Conservation (phyloP, 2,329 filamentous ascomycete genomes). For the Daldinia sp. region DNA sequence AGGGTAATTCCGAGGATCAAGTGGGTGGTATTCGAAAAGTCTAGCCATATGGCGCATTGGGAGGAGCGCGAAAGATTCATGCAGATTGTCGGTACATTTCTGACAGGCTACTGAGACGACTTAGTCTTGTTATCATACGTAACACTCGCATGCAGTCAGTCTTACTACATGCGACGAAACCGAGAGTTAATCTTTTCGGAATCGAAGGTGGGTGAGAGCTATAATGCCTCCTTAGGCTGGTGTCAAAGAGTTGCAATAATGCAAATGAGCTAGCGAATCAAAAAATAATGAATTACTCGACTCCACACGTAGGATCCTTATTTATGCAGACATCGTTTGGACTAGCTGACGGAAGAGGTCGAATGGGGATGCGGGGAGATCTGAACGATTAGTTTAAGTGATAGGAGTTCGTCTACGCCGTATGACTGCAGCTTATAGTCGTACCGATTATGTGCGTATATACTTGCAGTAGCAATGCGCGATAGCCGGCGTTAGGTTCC, state of each 20-base stretch:
- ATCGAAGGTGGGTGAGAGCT: neutral
- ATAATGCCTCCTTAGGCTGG: neutral
- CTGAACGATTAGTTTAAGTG: neutral
- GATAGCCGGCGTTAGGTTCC: neutral
- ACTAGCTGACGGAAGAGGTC: neutral
- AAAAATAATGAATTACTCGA: neutral
- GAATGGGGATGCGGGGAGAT: neutral
- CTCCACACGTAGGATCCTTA: neutral
- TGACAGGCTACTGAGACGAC: slow-evolving; percentile 7
- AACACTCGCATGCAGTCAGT: neutral
- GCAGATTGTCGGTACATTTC: slow-evolving; percentile 22
- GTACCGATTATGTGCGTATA: neutral
- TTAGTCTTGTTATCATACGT: neutral
- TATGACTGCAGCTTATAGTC: neutral
- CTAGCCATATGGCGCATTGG: slow-evolving; percentile 34
- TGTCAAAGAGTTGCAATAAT: neutral
- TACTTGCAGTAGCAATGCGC: neutral
- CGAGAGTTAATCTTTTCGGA: neutral
- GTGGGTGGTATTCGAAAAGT: slow-evolving; percentile 34
- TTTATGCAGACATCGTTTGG: neutral
- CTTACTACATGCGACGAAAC: neutral
- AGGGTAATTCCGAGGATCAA: slow-evolving; percentile 29
- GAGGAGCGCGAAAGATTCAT: slow-evolving; percentile 35
- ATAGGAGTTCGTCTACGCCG: neutral
- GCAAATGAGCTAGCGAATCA: neutral